phyloP scores from a whole-genome alignment of 345 rosid species.

The Citrus hindsii region DNA sequence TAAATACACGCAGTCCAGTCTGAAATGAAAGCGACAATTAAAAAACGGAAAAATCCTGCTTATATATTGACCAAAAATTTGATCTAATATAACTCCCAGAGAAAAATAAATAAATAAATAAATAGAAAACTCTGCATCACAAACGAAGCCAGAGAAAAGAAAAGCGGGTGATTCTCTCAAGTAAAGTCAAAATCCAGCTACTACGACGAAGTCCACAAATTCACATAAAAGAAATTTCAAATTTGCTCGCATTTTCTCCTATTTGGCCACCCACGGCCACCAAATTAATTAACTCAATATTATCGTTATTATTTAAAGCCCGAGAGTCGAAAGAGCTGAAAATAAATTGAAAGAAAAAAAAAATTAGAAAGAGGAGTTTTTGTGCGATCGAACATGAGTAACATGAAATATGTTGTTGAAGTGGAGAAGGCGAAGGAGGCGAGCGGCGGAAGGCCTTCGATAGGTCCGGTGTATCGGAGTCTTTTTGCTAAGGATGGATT shows the following conservation, averaged over 20 bases:
- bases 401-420: constrained; percentile 54
- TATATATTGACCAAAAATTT: background rate
- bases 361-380: background rate
- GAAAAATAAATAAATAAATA: background rate
- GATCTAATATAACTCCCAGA: too few relatives aligned
- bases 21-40: too few relatives aligned
- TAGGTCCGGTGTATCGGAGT: constrained; percentile 90
- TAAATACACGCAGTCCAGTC: too few relatives aligned
- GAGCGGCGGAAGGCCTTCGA: constrained; percentile 59
- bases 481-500: constrained; percentile 68
- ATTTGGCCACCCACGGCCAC: constrained; percentile 3
- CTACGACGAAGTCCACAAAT: background rate
- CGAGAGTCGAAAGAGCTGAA: background rate
- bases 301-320: background rate
- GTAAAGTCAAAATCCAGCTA: background rate
- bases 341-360: background rate
- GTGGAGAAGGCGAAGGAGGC: constrained; percentile 74
- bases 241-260: background rate
- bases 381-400: background rate
- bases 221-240: background rate
- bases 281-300: background rate
- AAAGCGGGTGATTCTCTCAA: background rate
- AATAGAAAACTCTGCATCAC: background rate
- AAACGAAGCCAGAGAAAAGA: too few relatives aligned
- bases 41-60: background rate